Conservation (phyloP, 805 yeast genomes). For the Cyberlindnera saturnus region DNA sequence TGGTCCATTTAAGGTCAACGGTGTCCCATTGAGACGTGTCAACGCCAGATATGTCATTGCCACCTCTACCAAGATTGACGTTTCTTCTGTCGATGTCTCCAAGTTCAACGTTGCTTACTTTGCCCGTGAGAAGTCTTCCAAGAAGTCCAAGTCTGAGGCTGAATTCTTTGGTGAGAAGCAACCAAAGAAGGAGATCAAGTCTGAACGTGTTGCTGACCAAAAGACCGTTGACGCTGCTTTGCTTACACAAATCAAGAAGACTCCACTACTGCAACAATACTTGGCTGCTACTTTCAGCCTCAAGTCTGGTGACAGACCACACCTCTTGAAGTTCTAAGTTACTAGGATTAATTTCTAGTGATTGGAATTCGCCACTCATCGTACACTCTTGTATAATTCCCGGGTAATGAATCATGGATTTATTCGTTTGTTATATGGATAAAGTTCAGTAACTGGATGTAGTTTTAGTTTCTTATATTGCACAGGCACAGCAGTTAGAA, state of each 20-base stretch:
- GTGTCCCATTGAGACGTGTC: slow-evolving; percentile 99
- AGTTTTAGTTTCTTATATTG: background rate
- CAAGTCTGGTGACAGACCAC: slow-evolving; percentile 98
- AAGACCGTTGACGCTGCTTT: slow-evolving; percentile 91
- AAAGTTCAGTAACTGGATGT: background rate
- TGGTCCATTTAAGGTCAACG: slow-evolving; percentile 99
- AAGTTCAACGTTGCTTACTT: slow-evolving; percentile 95
- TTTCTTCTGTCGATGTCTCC: slow-evolving; percentile 74
- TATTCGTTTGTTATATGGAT: slow-evolving; percentile 19
- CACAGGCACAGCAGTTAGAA: too few species aligned
- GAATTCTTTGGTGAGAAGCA: slow-evolving; percentile 79
- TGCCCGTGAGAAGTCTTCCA: slow-evolving; percentile 87
- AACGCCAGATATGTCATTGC: slow-evolving; percentile 98
- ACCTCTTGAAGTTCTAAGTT: slow-evolving; percentile 88
- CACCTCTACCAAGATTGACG: slow-evolving; percentile 87
- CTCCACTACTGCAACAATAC: slow-evolving; percentile 96
- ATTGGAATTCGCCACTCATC: background rate
- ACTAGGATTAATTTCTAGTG: background rate
- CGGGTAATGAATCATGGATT: slow-evolving; percentile 19
- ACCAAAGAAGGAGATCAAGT: slow-evolving; percentile 78
- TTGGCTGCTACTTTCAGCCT: slow-evolving; percentile 92
- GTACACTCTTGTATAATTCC: slow-evolving; percentile 17
- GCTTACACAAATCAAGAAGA: slow-evolving; percentile 90
- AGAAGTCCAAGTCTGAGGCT: slow-evolving; percentile 83
- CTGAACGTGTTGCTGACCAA: slow-evolving; percentile 96